A percentile compares a stretch with the other conserved stretches of the same genome.
Conservation (phyloP, 2,329 filamentous ascomycete genomes). For the Zasmidium cellare region DNA sequence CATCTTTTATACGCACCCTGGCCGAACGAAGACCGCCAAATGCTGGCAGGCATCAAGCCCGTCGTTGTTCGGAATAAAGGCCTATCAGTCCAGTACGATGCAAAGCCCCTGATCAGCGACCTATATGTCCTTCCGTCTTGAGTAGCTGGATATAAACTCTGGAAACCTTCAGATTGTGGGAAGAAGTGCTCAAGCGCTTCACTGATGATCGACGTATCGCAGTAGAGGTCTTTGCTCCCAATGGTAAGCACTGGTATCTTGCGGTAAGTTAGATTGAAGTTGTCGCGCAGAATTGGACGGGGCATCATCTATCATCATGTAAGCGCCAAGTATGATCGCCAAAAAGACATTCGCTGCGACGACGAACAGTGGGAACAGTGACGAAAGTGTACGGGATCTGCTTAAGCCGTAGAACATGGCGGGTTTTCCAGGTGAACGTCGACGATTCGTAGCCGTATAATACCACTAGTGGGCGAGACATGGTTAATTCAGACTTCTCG, state of each 20-base stretch:
- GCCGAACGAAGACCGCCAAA: slow-evolving; percentile 43
- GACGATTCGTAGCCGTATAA: slow-evolving; percentile 32
- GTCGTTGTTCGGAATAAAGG: slow-evolving; percentile 42
- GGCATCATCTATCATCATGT: slow-evolving; percentile 39
- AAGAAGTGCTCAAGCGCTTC: slow-evolving; percentile 35
- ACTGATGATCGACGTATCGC: slow-evolving; percentile 36
- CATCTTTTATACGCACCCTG: too few species aligned
- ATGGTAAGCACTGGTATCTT: slow-evolving; percentile 38
- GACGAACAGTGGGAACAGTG: slow-evolving; percentile 25
- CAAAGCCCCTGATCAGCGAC: slow-evolving; percentile 40
- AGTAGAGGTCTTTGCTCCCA: slow-evolving; percentile 35
- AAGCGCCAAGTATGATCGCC: slow-evolving; percentile 17
- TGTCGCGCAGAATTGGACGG: slow-evolving; percentile 36
- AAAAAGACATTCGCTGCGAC: too few species aligned
- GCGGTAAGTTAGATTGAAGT: slow-evolving; percentile 41
- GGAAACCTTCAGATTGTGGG: slow-evolving; percentile 33
- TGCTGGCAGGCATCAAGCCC: slow-evolving; percentile 41
- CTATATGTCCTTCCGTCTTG: slow-evolving; percentile 37
- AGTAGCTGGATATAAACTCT: slow-evolving; percentile 37
- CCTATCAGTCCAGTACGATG: slow-evolving; percentile 43
- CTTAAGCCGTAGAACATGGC: slow-evolving; percentile 39
- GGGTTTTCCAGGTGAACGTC: slow-evolving; percentile 39
- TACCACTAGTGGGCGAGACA: slow-evolving; percentile 24
- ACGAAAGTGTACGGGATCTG: slow-evolving; percentile 41
- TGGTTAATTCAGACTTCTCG: not conserved